These are phyloP conservation scores for Claviceps pazoutovae DNA, from an alignment of 2,329 filamentous ascomycete genomes.

Conservation along the genomic window DNA sequence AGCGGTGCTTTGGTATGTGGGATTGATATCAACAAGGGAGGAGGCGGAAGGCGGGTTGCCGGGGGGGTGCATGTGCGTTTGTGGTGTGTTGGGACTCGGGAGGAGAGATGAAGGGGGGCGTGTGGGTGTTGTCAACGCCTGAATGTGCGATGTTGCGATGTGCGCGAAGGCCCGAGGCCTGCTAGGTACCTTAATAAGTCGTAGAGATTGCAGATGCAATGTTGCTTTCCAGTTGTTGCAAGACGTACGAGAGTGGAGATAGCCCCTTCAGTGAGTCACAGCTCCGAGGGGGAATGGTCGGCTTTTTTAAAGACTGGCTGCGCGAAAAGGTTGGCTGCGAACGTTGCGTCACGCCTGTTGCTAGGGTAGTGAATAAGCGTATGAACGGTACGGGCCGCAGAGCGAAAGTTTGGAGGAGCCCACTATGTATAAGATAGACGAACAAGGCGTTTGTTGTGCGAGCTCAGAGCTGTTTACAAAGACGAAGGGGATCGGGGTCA, in stretches of 20 bases:
- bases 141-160: not conserved
- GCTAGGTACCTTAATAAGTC: not conserved
- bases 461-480: not conserved
- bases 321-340: not conserved
- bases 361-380: not conserved
- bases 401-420: not conserved
- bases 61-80: not conserved
- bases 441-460: not conserved
- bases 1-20: not conserved
- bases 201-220: not conserved
- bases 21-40: not conserved
- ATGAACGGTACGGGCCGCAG: conserved; percentile 3
- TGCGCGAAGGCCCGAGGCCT: not conserved
- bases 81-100: not conserved
- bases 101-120: not conserved
- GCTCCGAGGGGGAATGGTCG: not conserved
- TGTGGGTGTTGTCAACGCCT: conserved; percentile 14
- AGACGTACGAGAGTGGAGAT: conserved; percentile 1
- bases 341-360: not conserved
- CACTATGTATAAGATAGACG: not conserved
- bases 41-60: not conserved
- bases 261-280: not conserved
- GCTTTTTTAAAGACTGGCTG: not conserved
- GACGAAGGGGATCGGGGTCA: not conserved
- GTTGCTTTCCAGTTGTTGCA: not conserved